Evolutionary conservation across 164 flowering plant species (phyloP).

Genomic region (Tinospora cordifolia): DNA sequence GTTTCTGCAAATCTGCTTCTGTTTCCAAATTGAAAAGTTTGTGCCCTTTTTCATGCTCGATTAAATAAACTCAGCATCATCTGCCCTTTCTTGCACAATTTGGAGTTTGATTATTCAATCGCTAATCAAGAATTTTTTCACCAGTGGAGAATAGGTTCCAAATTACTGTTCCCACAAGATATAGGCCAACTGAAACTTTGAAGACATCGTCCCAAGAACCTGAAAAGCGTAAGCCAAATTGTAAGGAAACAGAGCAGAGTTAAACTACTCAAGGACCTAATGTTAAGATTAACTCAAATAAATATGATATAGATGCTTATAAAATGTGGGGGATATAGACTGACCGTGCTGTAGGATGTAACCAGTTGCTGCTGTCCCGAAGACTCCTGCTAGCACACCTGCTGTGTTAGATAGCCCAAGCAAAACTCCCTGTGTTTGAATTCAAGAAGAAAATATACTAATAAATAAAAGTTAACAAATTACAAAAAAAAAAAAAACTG

Average conservation of each 20-base stretch:
- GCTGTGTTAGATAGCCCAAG: conserved; percentile 95
- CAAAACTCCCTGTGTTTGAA: conserved; percentile 61
- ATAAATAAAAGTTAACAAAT: too few species aligned
- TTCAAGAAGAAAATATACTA: too few species aligned
- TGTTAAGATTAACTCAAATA: too few species aligned
- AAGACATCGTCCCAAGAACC: conserved; percentile 99
- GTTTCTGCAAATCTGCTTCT: background rate
- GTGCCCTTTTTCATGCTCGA: background rate
- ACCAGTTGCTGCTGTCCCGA: conserved; percentile 94
- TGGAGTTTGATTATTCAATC: background rate
- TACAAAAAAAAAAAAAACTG: background rate
- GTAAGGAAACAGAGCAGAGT: background rate
- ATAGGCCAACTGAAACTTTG: conserved; percentile 84
- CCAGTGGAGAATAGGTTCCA: conserved; percentile 97
- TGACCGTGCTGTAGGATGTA: conserved; percentile 93
- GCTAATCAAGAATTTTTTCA: conserved; percentile 71
- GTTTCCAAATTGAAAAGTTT: background rate
- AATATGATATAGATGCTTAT: background rate
- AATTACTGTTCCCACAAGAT: conserved; percentile 84
- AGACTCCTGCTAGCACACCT: conserved; percentile 90
- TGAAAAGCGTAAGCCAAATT: conserved; percentile 20
- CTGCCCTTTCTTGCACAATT: background rate
- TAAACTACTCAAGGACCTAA: background rate
- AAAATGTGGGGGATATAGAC: conserved; percentile 14
- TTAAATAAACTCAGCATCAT: background rate